Evolutionary conservation across 1,139 yeast species (phyloP), one percentile per base, ranked within the genome.

Genomic region (Nakaseomyces sp.): DNA sequence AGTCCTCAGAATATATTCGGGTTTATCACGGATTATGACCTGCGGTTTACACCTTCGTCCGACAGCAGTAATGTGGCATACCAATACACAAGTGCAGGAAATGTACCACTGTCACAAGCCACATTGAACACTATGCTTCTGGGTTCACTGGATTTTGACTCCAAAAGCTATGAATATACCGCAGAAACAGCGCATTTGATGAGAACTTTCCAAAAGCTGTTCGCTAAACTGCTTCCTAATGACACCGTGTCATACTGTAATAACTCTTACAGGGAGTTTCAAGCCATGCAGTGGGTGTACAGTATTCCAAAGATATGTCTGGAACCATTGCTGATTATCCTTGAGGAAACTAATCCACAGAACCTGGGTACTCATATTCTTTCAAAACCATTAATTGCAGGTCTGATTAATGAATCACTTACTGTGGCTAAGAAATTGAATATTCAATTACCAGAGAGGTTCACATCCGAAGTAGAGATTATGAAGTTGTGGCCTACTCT

Each of bases 301-400:
- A 88, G 93, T 1, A 71, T 87, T 45, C 88, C 95, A 10, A 73
- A 79, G 47, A 76, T 87, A 40, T 81, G 88, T 15, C 78, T 87
- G 57, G 84, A 81, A 62, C 87, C 95, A 1, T 65, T 87, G 38
- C 69, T 86, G 42, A 71, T 87, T 28, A 60, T 86, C 13, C 79
- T 88, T 54, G 95, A 87, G 60, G 73, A 77, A 44, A 76, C 81
- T 4, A 72, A 69, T 52, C 86, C 93, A 1, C 66, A 66, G 29
- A 65, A 72, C 41, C 69, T 88, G 44, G 67, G 74, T 22, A 66
- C 71, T 35, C 85, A 84, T 58, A 82, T 86, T 38, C 69, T 87
- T 47, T 88, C 94, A 36, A 84, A 83, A 58, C 96, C 96, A 5
- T 70, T 88, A 49, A 73, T 86, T 24, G 73, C 85, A 12, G 96